phyloP scores from a whole-genome alignment of 768 basidiomycete species.

The Psilocybe azurescens region DNA sequence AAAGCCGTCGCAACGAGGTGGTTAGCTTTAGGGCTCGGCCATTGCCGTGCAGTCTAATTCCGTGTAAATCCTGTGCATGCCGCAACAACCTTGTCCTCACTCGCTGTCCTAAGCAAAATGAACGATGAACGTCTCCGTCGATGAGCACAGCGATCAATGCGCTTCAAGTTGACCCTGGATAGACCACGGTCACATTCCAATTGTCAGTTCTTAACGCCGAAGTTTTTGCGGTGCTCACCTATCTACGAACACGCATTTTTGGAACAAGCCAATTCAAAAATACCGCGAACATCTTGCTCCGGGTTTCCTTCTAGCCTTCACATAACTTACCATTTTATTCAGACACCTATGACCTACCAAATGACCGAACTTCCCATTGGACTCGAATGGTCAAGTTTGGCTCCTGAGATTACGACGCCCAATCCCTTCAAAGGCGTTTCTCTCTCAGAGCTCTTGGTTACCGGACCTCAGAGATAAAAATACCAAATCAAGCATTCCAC shows the following conservation, averaged over 20 bases:
- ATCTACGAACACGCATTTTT: not conserved
- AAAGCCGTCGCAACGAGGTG: conserved; percentile 13
- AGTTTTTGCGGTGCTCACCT: not conserved
- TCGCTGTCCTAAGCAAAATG: not conserved
- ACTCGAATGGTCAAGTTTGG: not conserved
- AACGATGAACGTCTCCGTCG: not conserved
- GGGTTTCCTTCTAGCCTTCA: not conserved
- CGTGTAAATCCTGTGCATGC: not conserved
- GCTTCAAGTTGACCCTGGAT: not conserved
- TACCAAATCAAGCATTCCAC: conserved; percentile 6
- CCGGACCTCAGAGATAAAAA: conserved; percentile 12
- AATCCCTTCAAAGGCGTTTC: not conserved
- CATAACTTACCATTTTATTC: not conserved
- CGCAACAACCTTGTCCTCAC: not conserved
- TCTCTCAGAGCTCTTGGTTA: conserved; percentile 6
- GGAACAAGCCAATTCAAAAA: not conserved
- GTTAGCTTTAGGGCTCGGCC: conserved; percentile 23
- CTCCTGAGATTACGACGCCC: not conserved
- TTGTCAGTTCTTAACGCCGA: not conserved
- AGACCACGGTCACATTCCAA: not conserved
- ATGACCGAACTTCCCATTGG: not conserved
- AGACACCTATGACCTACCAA: not conserved
- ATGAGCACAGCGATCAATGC: not conserved
- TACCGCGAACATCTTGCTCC: conserved; percentile 1
- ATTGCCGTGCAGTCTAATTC: conserved; percentile 20